Evolutionary conservation across 257 asterid genomes (phyloP).

Genomic region (Oldenlandia corymbosa): DNA sequence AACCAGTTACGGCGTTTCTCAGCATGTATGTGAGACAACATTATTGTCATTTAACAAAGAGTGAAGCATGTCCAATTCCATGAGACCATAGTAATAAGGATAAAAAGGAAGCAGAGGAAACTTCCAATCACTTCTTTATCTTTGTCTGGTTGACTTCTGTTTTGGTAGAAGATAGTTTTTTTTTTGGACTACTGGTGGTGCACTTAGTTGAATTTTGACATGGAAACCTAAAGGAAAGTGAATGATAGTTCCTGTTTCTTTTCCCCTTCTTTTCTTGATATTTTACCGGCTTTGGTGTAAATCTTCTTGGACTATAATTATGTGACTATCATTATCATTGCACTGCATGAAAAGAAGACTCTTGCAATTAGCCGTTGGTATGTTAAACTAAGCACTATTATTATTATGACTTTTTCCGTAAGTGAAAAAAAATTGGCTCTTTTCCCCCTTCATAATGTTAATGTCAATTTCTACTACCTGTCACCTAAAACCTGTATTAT

Average conservation of each 20-base stretch:
- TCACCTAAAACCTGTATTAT: too few relatives aligned
- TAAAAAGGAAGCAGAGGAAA: too few relatives aligned
- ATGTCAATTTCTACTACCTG: too few relatives aligned
- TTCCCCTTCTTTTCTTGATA: neutral
- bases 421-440: too few relatives aligned
- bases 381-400: too few relatives aligned
- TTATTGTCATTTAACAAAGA: neutral
- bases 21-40: too few relatives aligned
- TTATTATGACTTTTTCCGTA: too few relatives aligned
- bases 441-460: too few relatives aligned
- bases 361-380: neutral
- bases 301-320: neutral
- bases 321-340: too few relatives aligned
- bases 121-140: neutral
- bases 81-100: neutral
- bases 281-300: neutral
- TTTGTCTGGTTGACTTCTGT: slow-evolving; percentile 11
- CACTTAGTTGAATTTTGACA: slow-evolving; percentile 9
- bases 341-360: slow-evolving; percentile 3
- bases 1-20: too few relatives aligned
- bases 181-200: neutral
- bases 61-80: neutral
- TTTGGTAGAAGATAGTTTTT: too few relatives aligned
- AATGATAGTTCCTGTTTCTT: slow-evolving; percentile 2
- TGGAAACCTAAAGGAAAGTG: slow-evolving; percentile 8